Evolutionary conservation across 192 early-diverging fungal genomes (phyloP).

Genomic region (Umbelopsis ramanniana): DNA sequence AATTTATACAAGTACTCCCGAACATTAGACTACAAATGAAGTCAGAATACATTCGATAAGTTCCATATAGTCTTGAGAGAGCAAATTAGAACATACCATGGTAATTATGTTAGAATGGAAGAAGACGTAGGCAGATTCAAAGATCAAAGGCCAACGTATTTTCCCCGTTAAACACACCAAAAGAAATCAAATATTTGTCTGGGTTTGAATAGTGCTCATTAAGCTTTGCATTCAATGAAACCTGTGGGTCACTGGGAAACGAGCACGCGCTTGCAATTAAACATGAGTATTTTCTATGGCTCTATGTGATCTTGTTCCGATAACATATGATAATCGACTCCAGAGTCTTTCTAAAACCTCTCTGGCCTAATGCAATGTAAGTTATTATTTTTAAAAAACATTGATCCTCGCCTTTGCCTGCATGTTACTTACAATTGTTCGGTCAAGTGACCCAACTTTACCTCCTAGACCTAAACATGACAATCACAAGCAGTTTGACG

Average conservation of each 20-base stretch:
- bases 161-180: not conserved
- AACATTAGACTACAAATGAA: constrained; percentile 31
- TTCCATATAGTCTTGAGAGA: not conserved
- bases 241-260: not conserved
- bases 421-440: constrained; percentile 25
- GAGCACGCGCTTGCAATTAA: not conserved
- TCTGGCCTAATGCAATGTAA: constrained; percentile 18
- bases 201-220: not conserved
- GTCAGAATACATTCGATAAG: not conserved
- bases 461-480: constrained; percentile 23
- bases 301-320: not conserved
- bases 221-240: not conserved
- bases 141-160: not conserved
- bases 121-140: not conserved
- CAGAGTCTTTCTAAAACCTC: constrained; percentile 24
- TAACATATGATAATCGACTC: constrained; percentile 22
- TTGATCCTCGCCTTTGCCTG: not conserved
- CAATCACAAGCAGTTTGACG: constrained; percentile 18
- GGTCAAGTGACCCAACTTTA: constrained; percentile 16
- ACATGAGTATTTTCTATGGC: not conserved
- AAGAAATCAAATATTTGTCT: not conserved
- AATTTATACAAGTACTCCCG: constrained; percentile 65
- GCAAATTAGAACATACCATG: not conserved
- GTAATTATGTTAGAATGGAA: not conserved
- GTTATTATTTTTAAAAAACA: not conserved